Conservation (phyloP, 768 basidiomycete species). For the Lactarius evosmus region DNA sequence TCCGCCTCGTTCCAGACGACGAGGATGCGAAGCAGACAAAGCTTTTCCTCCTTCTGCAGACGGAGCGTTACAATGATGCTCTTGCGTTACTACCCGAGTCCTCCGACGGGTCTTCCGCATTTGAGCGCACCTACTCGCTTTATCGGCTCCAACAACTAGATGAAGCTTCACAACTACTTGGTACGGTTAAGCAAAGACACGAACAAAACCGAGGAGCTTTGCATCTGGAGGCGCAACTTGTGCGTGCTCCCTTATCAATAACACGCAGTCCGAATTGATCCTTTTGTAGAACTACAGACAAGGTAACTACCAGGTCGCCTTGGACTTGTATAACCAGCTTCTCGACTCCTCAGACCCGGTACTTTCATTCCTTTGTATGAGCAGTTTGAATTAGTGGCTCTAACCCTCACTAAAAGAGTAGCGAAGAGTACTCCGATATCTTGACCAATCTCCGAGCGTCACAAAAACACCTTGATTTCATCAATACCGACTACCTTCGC, state of each 20-base stretch:
- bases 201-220: slow-evolving; percentile 55
- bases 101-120: slow-evolving; percentile 36
- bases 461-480: slow-evolving; percentile 80
- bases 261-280: slow-evolving; percentile 25
- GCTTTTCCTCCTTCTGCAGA: slow-evolving; percentile 83
- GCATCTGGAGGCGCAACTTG: slow-evolving; percentile 88
- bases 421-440: slow-evolving; percentile 86
- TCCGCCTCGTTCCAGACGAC: slow-evolving; percentile 63
- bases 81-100: slow-evolving; percentile 57
- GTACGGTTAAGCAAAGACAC: slow-evolving; percentile 43
- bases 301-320: slow-evolving; percentile 68
- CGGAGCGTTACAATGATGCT: slow-evolving; percentile 74
- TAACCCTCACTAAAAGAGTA: slow-evolving; percentile 48
- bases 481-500: slow-evolving; percentile 63
- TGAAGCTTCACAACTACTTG: slow-evolving; percentile 58
- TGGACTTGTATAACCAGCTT: slow-evolving; percentile 76
- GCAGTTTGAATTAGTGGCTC: background rate
- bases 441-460: slow-evolving; percentile 81
- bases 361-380: slow-evolving; percentile 34
- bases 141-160: slow-evolving; percentile 79
- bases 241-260: slow-evolving; percentile 38
- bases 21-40: slow-evolving; percentile 77
- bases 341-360: slow-evolving; percentile 77
- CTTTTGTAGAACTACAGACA: slow-evolving; percentile 65
- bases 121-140: slow-evolving; percentile 79